Percentiles rank a stretch among this genome's conserved stretches.
These are phyloP conservation scores for Aschersonia sp. DNA, from an alignment of 2,329 filamentous ascomycete genomes.

Conservation along the genomic window DNA sequence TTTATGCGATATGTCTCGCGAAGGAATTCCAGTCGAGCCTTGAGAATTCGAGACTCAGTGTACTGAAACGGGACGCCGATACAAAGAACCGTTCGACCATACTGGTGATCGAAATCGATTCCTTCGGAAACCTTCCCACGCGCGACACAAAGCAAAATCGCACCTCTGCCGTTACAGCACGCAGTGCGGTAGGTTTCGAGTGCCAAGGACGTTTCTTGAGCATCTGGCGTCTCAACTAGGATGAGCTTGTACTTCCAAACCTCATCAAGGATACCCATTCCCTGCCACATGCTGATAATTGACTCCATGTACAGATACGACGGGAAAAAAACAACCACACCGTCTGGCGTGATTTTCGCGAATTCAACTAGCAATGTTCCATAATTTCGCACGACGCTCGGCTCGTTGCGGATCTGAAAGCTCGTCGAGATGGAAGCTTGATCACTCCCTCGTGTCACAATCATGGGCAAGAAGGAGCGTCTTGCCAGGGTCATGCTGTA, in stretches of 20 bases:
- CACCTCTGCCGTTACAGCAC: constrained; percentile 91
- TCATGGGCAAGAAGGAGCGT: constrained; percentile 93
- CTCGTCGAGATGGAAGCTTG: constrained; percentile 86
- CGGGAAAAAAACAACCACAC: constrained; percentile 98
- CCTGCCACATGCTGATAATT: constrained; percentile 98
- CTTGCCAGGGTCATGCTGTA: constrained; percentile 94
- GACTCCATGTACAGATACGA: constrained; percentile 99
- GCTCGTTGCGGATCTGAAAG: constrained; percentile 91
- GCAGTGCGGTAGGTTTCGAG: constrained; percentile 95
- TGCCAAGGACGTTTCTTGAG: constrained; percentile 89
- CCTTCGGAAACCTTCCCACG: constrained; percentile 95
- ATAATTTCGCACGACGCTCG: constrained; percentile 93
- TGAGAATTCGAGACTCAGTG: constrained; percentile 92
- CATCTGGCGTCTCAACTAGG: constrained; percentile 91
- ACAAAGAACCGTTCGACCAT: constrained; percentile 86
- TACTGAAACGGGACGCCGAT: constrained; percentile 98
- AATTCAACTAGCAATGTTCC: constrained; percentile 89
- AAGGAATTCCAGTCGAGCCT: constrained; percentile 89
- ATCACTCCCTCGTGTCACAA: constrained; percentile 88
- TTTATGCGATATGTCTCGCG: constrained; percentile 92
- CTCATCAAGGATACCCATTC: constrained; percentile 92
- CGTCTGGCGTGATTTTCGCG: constrained; percentile 87
- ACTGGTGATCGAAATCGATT: constrained; percentile 98
- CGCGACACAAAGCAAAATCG: constrained; percentile 85
- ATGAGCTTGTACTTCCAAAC: constrained; percentile 99